Conservation (phyloP, 495 filamentous ascomycete species). For the Tuber brumale region DNA sequence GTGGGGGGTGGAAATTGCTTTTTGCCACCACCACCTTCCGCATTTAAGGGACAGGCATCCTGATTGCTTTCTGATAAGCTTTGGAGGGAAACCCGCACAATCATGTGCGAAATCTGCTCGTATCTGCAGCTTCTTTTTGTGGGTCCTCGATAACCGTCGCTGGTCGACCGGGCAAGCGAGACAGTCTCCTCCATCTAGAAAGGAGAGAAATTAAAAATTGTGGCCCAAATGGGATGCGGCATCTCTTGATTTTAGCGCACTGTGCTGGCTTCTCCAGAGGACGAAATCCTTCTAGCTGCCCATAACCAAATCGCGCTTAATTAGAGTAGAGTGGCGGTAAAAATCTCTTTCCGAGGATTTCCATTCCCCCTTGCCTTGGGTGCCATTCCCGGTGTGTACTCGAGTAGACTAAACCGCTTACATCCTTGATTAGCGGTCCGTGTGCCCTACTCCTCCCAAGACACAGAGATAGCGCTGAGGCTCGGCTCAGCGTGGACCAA, state of each 20-base stretch:
- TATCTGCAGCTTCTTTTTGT: not conserved
- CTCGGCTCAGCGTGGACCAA: not conserved
- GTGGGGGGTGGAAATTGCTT: not conserved
- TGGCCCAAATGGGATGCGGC: not conserved
- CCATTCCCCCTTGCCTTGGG: not conserved
- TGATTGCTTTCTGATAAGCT: not conserved
- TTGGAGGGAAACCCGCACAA: not conserved
- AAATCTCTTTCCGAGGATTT: not conserved
- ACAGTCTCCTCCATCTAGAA: not conserved
- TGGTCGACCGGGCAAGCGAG: not conserved
- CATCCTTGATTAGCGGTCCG: constrained; percentile 1
- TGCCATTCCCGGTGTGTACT: not conserved
- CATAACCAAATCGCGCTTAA: not conserved
- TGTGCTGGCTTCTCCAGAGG: not conserved
- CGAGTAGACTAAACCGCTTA: not conserved
- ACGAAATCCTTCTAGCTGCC: not conserved
- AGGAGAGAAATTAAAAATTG: not conserved
- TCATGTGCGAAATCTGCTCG: not conserved
- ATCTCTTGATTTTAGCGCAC: not conserved
- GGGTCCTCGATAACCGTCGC: not conserved
- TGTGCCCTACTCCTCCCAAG: not conserved
- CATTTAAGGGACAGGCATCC: not conserved
- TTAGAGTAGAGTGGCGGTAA: not conserved
- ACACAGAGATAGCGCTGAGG: not conserved
- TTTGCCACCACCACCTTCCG: not conserved